Evolutionary conservation across 768 basidiomycete species (phyloP), one percentile per base, ranked within the genome.

Genomic region (Xanthoconium stramineum): DNA sequence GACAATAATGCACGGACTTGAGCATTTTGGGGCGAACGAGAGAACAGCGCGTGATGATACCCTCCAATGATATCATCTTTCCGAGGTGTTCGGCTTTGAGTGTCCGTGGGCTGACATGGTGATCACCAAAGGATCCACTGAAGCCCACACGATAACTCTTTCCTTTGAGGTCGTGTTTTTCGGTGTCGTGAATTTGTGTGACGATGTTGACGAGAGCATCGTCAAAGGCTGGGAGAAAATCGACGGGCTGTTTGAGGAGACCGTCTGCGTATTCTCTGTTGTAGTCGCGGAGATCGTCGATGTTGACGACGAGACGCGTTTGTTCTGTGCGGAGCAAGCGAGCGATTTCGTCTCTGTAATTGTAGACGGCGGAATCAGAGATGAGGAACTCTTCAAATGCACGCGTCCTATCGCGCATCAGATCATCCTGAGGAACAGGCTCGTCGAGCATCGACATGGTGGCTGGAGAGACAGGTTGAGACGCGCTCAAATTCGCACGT

Each of bases 21-120:
- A 97, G 82, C 92, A 99, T 96, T 76, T 99, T 99, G 15, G 97
- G 97, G 33, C 97, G 88, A 52, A 98, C 96, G 55, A 99, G 86
- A 8, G 95, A 98, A 72, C 97, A 99, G 55, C 97, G 84, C 5
- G 96, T 98, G 59, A 99, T 94, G 69, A 99, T 99, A 38, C 96
- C 97, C 76, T 99, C 97, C 35, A 99, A 72, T 35, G 91, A 94
- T 67, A 98, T 91, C 94, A 98, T 94, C 74, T 89, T 94, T 47
- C 94, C 91, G 19, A 99, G 83, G 71, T 98, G 89, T 58, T 83
- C 80, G 32, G 94, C 89, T 55, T 86, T 83, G 49, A 99, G 82
- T 17, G 94, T 94, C 9, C 97, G 82, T 46, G 97, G 97, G 72
- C 89, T 98, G 71, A 95, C 90, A 72, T 98, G 95, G 72, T 98